Evolutionary conservation across 768 basidiomycete genomes (phyloP).

Genomic region (Auriscalpium orientale): DNA sequence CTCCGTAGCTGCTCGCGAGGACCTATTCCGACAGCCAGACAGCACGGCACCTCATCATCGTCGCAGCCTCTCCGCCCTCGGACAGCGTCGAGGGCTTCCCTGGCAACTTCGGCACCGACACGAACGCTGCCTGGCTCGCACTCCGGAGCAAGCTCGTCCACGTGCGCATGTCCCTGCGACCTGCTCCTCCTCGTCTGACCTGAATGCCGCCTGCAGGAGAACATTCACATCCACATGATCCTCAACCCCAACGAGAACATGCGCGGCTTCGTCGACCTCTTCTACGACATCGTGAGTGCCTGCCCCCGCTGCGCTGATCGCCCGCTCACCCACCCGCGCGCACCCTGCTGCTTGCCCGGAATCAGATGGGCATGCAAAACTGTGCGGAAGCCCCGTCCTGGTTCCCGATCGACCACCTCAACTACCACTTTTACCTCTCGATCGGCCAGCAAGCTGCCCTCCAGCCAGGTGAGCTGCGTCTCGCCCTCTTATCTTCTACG

Average conservation of each 20-base stretch:
- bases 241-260: conserved; percentile 9
- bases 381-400: conserved; percentile 5
- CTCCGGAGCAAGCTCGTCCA: conserved; percentile 8
- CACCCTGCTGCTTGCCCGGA: neutral
- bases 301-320: neutral
- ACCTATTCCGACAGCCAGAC: conserved; percentile 6
- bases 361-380: conserved; percentile 6
- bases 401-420: conserved; percentile 8
- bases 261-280: conserved; percentile 4
- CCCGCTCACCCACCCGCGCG: neutral
- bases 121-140: conserved; percentile 4
- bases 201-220: neutral
- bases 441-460: neutral
- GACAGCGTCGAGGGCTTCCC: conserved; percentile 5
- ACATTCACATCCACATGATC: conserved; percentile 17
- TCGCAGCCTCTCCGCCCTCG: conserved; percentile 13
- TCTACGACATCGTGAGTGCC: conserved; percentile 11
- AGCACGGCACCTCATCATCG: conserved; percentile 15
- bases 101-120: conserved; percentile 6
- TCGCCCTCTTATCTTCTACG: no score
- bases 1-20: conserved; percentile 5
- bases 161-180: conserved; percentile 5
- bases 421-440: conserved; percentile 11
- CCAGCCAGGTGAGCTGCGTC: neutral
- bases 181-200: neutral